Evolutionary conservation across 139 green algal genomes (phyloP).

Genomic region (Picochlorum sp.): DNA sequence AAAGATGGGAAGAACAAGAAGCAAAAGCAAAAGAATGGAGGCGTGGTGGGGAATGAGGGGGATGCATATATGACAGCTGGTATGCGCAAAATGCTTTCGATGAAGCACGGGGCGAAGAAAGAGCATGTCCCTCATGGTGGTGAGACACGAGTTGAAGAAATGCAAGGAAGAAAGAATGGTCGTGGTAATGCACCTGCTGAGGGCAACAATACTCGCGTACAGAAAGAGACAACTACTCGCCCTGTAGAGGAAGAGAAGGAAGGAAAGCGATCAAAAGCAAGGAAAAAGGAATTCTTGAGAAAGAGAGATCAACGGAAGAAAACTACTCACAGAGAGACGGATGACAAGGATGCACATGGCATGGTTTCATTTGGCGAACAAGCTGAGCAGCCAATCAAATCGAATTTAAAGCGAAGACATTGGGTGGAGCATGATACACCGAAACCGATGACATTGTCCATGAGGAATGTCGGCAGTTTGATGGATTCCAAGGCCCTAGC

Average conservation of each 20-base stretch:
- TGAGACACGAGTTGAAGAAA: background rate
- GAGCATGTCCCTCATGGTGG: no score
- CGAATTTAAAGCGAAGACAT: constrained; percentile 10
- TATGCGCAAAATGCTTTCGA: background rate
- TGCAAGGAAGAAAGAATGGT: background rate
- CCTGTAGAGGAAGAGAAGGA: background rate
- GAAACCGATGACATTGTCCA: background rate
- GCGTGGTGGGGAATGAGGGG: background rate
- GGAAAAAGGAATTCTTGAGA: background rate
- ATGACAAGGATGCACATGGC: background rate
- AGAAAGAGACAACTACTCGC: background rate
- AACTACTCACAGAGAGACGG: background rate
- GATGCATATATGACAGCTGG: background rate
- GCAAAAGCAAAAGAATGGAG: background rate
- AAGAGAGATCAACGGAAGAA: constrained; percentile 7
- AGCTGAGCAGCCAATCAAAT: constrained; percentile 1
- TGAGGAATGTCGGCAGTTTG: constrained; percentile 2
- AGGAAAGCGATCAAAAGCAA: constrained; percentile 3
- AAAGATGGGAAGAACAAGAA: background rate
- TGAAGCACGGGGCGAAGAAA: background rate
- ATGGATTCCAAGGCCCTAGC: constrained; percentile 3
- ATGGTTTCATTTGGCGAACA: constrained; percentile 10
- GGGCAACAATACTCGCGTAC: no score
- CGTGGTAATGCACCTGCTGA: no score
- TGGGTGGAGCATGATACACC: constrained; percentile 4